Percentiles rank a stretch among this genome's conserved stretches.
These are phyloP conservation scores for Batrachochytrium dendrobatidis DNA, from an alignment of 371 early-diverging fungal genomes.

Conservation along the genomic window DNA sequence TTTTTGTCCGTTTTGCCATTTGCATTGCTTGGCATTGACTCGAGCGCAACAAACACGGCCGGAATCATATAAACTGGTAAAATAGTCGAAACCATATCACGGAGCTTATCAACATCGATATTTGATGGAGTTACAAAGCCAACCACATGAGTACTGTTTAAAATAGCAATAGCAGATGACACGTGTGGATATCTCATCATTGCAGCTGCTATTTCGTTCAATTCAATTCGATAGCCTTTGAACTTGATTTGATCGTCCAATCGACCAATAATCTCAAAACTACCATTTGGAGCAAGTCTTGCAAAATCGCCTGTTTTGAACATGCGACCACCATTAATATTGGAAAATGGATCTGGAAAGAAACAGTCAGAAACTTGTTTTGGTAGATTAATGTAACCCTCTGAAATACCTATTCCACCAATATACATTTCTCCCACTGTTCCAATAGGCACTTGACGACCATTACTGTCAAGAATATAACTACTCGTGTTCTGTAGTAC, in stretches of 20 bases:
- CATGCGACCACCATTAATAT: slow-evolving; percentile 3
- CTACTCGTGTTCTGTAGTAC: background rate
- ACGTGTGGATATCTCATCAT: slow-evolving; percentile 73
- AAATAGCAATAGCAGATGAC: background rate
- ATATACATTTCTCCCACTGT: slow-evolving; percentile 18
- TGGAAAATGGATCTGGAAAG: slow-evolving; percentile 5
- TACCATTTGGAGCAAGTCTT: slow-evolving; percentile 10
- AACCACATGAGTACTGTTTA: slow-evolving; percentile 9
- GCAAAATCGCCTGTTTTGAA: slow-evolving; percentile 21
- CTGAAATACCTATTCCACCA: slow-evolving; percentile 17
- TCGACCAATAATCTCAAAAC: slow-evolving; percentile 25
- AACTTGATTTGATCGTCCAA: slow-evolving; percentile 96
- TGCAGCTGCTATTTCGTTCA: slow-evolving; percentile 70
- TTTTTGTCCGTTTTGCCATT: slow-evolving; percentile 21
- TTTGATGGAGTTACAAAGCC: slow-evolving; percentile 12
- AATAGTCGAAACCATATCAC: background rate
- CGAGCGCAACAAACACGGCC: slow-evolving; percentile 9
- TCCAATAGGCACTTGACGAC: slow-evolving; percentile 12
- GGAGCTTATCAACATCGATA: background rate
- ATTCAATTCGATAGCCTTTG: slow-evolving; percentile 95
- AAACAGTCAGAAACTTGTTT: slow-evolving; percentile 13
- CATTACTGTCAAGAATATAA: slow-evolving; percentile 5
- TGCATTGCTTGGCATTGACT: slow-evolving; percentile 12
- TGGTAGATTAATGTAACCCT: slow-evolving; percentile 25
- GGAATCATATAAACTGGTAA: slow-evolving; percentile 24